These are phyloP conservation scores for Suillus subluteus DNA, from an alignment of 768 basidiomycete species.

Conservation along the genomic window DNA sequence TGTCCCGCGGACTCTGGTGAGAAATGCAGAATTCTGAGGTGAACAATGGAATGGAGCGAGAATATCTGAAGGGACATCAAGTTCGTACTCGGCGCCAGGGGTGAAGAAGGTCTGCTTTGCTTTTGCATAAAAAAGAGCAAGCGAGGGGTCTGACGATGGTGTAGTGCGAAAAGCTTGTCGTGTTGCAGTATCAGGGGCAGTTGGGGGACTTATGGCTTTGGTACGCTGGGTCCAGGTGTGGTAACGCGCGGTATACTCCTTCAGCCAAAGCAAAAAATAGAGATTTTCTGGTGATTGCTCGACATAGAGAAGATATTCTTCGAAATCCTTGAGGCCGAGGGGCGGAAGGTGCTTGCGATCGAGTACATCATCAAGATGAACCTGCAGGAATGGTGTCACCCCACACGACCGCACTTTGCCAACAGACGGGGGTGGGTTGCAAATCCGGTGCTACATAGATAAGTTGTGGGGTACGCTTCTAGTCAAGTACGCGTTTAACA, in stretches of 20 bases:
- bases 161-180: conserved; percentile 35
- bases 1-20: conserved; percentile 12
- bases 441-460: conserved; percentile 47
- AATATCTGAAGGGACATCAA: conserved; percentile 67
- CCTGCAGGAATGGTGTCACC: conserved; percentile 67
- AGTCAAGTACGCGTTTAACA: conserved; percentile 19
- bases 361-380: conserved; percentile 75
- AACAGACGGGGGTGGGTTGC: conserved; percentile 69
- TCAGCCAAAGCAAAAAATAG: conserved; percentile 84
- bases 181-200: conserved; percentile 24
- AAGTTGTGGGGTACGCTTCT: background rate
- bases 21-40: conserved; percentile 35
- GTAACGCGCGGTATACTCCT: conserved; percentile 65
- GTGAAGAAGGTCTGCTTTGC: conserved; percentile 84
- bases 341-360: conserved; percentile 80
- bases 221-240: conserved; percentile 42
- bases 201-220: conserved; percentile 29
- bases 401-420: conserved; percentile 71
- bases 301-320: conserved; percentile 82
- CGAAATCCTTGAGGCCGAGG: conserved; percentile 74
- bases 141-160: conserved; percentile 47
- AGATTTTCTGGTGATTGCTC: conserved; percentile 78
- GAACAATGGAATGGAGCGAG: conserved; percentile 60
- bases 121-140: conserved; percentile 77
- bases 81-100: conserved; percentile 70